Base-by-base conservation (phyloP, 495 filamentous ascomycete species). In the Aspergillus mulundensis region DNA sequence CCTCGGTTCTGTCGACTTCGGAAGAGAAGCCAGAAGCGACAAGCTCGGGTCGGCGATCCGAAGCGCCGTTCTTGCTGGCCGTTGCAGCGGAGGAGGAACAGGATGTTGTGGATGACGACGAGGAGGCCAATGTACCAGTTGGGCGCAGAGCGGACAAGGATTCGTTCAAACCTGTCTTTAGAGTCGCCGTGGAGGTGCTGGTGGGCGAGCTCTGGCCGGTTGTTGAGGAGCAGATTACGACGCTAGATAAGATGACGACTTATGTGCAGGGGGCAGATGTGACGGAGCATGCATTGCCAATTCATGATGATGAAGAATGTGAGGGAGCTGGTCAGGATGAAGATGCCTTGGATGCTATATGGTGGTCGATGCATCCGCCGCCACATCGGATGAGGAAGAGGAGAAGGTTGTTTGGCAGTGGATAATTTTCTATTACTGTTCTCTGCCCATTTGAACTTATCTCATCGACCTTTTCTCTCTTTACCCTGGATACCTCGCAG, bases 161-260 rank as follows among this genome's bases (percentile, higher is more conserved):
- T 14, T 41, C 10, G 30, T 52, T 52, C 21, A 41, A 52, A 21
- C 49, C 49, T 0, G 49, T 52, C n/a, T 52, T 52, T 52, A 32
- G 49, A 14, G 49, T 40, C 40, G 49, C 49, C 10, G 30, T 52
- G 32, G 49, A 52, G 30, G 16, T 40, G 19, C 30, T 52, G 32
- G n/a, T 52, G 12, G 49, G 32, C n/a, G 49, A 52, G 34, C 49
- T 52, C 10, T 52, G 49, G 49, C 49, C 49, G 49, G 49, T 52
- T 15, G 32, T 52, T 39, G 49, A 11, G 32, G 49, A 52, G 11
- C 49, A 52, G 49, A 52, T 40, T 6, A 52, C 30, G 30, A 15
- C 49, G 34, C 49, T 40, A 6, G 49, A 25, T 1, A 52, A 10
- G 14, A 52, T 52, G 34, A 39, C 34, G 49, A 5, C 15, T 10